These are phyloP conservation scores for Olyra latifolia DNA, from an alignment of 176 grass and related monocot species.

Conservation along the genomic window DNA sequence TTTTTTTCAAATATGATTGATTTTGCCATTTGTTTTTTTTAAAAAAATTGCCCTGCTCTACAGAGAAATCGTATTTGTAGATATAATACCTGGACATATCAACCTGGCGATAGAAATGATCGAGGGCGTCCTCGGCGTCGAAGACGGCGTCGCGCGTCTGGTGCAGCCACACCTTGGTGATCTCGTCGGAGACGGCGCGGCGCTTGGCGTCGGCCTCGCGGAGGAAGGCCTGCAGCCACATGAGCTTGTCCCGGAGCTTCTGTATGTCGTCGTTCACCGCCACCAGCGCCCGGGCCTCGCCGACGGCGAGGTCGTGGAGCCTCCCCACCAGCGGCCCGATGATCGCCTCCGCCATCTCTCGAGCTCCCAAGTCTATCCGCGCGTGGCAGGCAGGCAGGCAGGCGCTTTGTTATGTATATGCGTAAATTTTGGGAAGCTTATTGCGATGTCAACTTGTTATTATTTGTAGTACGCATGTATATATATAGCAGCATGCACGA, in stretches of 20 bases:
- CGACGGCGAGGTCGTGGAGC: not conserved
- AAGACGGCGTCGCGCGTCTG: constrained; percentile 36
- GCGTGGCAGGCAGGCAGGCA: no score
- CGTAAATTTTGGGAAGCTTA: no score
- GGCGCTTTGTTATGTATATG: no score
- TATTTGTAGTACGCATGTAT: no score
- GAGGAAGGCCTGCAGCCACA: constrained; percentile 41
- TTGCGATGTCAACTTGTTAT: no score
- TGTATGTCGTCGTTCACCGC: constrained; percentile 4
- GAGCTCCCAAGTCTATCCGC: no score
- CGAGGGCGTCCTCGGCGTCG: constrained; percentile 37
- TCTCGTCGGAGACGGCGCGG: not conserved
- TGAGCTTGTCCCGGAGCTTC: constrained; percentile 31
- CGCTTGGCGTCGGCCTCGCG: constrained; percentile 13
- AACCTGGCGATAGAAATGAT: not conserved
- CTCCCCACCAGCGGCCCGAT: constrained; percentile 10
- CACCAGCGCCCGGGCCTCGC: not conserved
- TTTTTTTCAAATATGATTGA: no score
- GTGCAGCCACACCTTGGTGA: constrained; percentile 14
- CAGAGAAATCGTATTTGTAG: no score
- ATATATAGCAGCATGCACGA: no score
- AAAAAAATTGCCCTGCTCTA: no score
- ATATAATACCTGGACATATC: constrained; percentile 17
- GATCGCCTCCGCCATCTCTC: constrained; percentile 10
- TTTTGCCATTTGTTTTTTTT: no score